Evolutionary conservation across 2,329 filamentous ascomycete species (phyloP), one percentile per base, ranked within the genome.

Genomic region (Alternaria metachromatica): DNA sequence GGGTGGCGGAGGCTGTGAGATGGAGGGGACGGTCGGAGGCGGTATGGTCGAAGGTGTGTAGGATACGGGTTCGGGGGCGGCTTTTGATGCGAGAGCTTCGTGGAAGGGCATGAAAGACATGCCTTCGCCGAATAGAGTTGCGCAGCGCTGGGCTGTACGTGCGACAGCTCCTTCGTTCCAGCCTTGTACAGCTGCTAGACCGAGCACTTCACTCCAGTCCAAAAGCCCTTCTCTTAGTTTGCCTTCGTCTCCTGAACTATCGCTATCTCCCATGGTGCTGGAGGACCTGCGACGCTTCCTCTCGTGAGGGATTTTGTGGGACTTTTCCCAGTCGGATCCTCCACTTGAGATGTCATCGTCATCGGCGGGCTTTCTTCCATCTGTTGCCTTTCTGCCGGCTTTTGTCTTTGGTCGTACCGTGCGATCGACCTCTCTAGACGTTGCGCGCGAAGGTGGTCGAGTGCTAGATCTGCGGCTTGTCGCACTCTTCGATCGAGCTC

Each of bases 171-270:
- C 78, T 2, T 91, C 83, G 21, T 77, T 65, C 80, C 94, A 94
- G 0, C 92, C 93, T 2, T 87, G 87, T 54, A 96, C 81, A 0
- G 92, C 87, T 3, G 95, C 95, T 1, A 93, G 85, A 0, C 92
- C 92, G 26, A 97, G 81, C 2, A 97, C 87, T 69, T 97, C 92
- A 69, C 89, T 91, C 95, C 95, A 98, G 80, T 96, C 92, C 21
- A 78, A 69, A 7, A 78, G 65, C 13, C 72, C 68, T 33, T 60
- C 61, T 43, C 71, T 64, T 20, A 26, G 43, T 23, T 56, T 57
- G 48, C 63, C 50, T 46, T 72, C 66, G 23, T 64, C 61, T 23
- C 28, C 69, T 13, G 66, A 69, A 18, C 48, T 30, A 21, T 63
- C 60, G 3, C 70, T 63, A 21, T 55, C 64, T 9, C 58, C 59